Percentiles rank a stretch among this genome's conserved stretches.
Conservation (phyloP, 2,329 filamentous ascomycete species). For the Rhynchosporium graminicola region DNA sequence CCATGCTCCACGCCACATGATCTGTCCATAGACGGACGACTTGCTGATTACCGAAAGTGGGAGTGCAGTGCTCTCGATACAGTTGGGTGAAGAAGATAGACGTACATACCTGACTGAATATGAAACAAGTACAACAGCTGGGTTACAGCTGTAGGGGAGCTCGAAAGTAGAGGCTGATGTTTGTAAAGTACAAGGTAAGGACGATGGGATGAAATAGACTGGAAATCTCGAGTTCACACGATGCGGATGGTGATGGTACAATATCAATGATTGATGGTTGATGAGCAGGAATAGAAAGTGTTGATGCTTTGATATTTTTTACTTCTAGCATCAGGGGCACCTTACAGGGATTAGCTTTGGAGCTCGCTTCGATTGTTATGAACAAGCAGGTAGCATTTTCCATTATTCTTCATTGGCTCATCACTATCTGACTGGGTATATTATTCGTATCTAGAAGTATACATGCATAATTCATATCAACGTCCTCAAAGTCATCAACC, state of each 20-base stretch:
- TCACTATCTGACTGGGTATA: too few relatives aligned
- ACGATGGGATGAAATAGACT: constrained; percentile 25
- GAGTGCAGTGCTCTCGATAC: background rate
- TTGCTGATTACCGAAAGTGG: background rate
- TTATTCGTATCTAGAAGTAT: too few relatives aligned
- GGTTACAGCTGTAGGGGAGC: constrained; percentile 1
- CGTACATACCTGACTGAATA: constrained; percentile 22
- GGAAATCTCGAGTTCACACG: constrained; percentile 11
- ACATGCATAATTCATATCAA: too few relatives aligned
- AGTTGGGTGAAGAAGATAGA: constrained; percentile 1
- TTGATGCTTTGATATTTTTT: constrained; percentile 25
- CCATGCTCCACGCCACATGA: constrained; percentile 23
- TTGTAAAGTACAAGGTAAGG: constrained; percentile 28
- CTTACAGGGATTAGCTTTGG: constrained; percentile 21
- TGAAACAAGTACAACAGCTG: constrained; percentile 11
- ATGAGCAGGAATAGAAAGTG: constrained; percentile 15
- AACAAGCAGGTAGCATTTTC: background rate
- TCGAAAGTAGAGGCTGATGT: background rate
- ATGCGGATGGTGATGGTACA: constrained; percentile 28
- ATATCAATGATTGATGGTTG: constrained; percentile 22
- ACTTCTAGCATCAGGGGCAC: constrained; percentile 13
- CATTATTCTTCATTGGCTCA: background rate
- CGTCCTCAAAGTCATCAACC: background rate
- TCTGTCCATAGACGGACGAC: constrained; percentile 7
- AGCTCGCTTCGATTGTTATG: constrained; percentile 7